Conservation (phyloP, 2,329 filamentous ascomycete genomes). For the Sordariomycetes sp. region DNA sequence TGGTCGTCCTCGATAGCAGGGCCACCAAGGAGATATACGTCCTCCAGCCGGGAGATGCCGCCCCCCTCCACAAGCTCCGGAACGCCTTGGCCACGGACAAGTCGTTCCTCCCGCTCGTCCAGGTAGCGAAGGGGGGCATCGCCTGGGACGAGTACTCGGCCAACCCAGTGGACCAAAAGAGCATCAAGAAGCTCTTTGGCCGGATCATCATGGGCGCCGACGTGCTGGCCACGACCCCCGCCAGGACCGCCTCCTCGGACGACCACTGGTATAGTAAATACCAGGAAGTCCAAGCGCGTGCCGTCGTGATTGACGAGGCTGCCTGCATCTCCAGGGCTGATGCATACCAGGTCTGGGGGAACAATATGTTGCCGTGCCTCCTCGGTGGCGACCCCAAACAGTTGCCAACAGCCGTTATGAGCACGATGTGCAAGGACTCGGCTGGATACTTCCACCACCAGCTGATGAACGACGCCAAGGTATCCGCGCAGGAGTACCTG, state of each 20-base stretch:
- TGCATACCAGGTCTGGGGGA: slow-evolving; percentile 13
- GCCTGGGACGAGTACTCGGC: no score
- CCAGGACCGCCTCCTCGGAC: not conserved
- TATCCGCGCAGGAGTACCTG: slow-evolving; percentile 9
- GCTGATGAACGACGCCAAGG: not conserved
- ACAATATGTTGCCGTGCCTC: slow-evolving; percentile 11
- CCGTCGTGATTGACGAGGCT: slow-evolving; percentile 13
- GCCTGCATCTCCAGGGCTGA: slow-evolving; percentile 12
- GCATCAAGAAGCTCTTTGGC: no score
- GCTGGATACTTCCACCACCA: slow-evolving; percentile 7
- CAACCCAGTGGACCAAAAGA: no score
- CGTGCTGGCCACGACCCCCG: not conserved
- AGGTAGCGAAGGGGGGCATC: no score
- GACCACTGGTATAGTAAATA: not conserved
- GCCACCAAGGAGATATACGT: no score
- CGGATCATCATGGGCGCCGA: not conserved
- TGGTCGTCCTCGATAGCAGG: no score
- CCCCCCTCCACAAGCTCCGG: no score
- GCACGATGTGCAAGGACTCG: not conserved
- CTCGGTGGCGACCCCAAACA: slow-evolving; percentile 12
- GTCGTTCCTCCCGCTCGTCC: no score
- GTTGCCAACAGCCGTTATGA: slow-evolving; percentile 7
- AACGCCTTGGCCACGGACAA: no score
- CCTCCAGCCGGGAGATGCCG: no score
- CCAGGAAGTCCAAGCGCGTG: slow-evolving; percentile 8